These are phyloP conservation scores for Populus simonii DNA, from an alignment of 345 rosid genomes.

Conservation along the genomic window DNA sequence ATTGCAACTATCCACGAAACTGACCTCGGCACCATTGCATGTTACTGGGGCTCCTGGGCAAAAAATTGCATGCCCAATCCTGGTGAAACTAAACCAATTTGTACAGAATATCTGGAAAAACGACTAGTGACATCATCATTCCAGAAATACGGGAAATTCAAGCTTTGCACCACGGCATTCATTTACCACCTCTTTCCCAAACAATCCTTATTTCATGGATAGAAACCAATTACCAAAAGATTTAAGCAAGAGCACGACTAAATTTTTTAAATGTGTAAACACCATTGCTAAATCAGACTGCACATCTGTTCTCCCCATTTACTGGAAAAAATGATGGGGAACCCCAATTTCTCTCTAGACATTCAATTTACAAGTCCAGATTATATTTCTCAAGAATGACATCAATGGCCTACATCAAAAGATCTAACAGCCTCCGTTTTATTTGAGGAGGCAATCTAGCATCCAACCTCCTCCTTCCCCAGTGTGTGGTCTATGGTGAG, in stretches of 20 bases:
- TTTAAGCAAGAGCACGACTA: no score
- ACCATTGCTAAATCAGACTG: slow-evolving; percentile 23
- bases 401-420: slow-evolving; percentile 41
- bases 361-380: slow-evolving; percentile 34
- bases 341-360: slow-evolving; percentile 32
- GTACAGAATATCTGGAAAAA: slow-evolving; percentile 8
- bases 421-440: slow-evolving; percentile 37
- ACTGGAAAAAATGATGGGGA: slow-evolving; percentile 28
- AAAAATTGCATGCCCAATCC: background rate
- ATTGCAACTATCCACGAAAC: background rate
- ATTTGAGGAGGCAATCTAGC: slow-evolving; percentile 29
- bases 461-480: slow-evolving; percentile 29
- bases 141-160: slow-evolving; percentile 1
- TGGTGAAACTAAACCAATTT: background rate
- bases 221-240: no score
- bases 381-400: slow-evolving; percentile 38
- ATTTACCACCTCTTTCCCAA: background rate
- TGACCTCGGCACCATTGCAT: slow-evolving; percentile 1
- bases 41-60: background rate
- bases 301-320: slow-evolving; percentile 27
- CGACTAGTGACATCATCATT: background rate
- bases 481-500: slow-evolving; percentile 27
- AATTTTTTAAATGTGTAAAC: background rate
- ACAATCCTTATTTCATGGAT: no score
- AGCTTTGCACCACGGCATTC: background rate